Base-by-base conservation (phyloP, 2,329 filamentous ascomycete genomes). In the Annulohypoxylon truncatum region DNA sequence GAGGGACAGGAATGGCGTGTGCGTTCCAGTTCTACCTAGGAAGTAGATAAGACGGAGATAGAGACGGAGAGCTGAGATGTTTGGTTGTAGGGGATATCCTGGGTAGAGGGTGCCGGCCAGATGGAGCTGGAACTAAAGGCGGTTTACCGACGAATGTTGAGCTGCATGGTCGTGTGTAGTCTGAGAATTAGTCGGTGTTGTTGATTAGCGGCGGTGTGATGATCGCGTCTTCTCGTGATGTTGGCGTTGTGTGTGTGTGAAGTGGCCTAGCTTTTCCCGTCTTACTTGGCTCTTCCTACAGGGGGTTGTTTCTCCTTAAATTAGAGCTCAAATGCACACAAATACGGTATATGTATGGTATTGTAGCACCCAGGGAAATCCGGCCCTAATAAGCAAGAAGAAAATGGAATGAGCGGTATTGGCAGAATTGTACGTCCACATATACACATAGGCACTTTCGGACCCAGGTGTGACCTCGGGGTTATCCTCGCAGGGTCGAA, bases 141-240 rank as follows among this genome's bases (percentile, higher is more conserved):
- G 68, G 65, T 72, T 75, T 77, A 78, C 73, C 73, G 73, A 64
- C 68, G 69, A 69, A 61, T 75, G 71, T 71, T 74, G 71, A 72
- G 69, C 77, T 74, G 75, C 77, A 79, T 79, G 73, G 59, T 78
- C 70, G 70, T 71, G 58, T 61, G 67, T 65, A 54, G 65, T 67
- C 46, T 61, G 29, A 57, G 56, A 64, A 64, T 69, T 54, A 51
- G 52, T 63, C 62, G 59, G 66, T 61, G 52, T 51, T 48, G 66
- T 64, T 54, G 59, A 63, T 57, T 35, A 28, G 50, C 26, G 35
- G 54, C 28, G 47, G 35, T 56, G 50, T 58, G 42, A 57, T 61
- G 44, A 61, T 61, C 58, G 64, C 40, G 58, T 46, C n/a, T 42
- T 60, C 50, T 62, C 56, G 68, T 67, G 66, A 67, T 60, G 61